phyloP scores from a whole-genome alignment of 2,329 filamentous ascomycete species.

The Ustulina deusta region DNA sequence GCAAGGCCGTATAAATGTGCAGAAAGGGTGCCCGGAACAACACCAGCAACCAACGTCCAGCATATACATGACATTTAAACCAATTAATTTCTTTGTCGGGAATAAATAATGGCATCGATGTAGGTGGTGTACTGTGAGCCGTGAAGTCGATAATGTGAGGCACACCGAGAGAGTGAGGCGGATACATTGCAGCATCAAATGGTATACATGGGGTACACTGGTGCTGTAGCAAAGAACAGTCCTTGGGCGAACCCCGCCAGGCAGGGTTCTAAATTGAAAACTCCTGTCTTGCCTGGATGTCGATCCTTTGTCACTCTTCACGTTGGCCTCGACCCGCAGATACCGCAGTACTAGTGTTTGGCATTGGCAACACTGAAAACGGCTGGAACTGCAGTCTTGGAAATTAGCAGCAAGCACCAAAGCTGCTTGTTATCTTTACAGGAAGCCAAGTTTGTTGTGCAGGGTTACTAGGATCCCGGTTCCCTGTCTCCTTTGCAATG shows the following conservation, averaged over 20 bases:
- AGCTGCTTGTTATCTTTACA: conserved; percentile 33
- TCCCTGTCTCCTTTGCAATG: not conserved
- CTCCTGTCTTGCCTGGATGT: conserved; percentile 6
- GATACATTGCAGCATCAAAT: too few species aligned
- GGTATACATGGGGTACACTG: too few species aligned
- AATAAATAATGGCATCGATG: not conserved
- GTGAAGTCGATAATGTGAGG: conserved; percentile 1
- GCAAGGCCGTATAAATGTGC: not conserved
- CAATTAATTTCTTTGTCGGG: not conserved
- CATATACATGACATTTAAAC: conserved; percentile 5
- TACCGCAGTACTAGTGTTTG: conserved; percentile 19
- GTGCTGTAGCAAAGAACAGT: too few species aligned
- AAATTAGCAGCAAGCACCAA: not conserved
- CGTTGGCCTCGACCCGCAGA: conserved; percentile 20
- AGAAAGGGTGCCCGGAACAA: not conserved
- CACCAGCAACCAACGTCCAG: not conserved
- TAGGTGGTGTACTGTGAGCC: not conserved
- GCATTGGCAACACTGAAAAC: not conserved
- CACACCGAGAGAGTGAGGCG: conserved; percentile 24
- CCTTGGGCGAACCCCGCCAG: not conserved
- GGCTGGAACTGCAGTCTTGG: not conserved
- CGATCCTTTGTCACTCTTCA: conserved; percentile 21
- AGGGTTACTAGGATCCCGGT: not conserved
- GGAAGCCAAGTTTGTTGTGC: conserved; percentile 32
- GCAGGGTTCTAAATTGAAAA: conserved; percentile 32